phyloP scores from a whole-genome alignment of 1,284 basidiomycete genomes.

The Ceratobasidium sp. region DNA sequence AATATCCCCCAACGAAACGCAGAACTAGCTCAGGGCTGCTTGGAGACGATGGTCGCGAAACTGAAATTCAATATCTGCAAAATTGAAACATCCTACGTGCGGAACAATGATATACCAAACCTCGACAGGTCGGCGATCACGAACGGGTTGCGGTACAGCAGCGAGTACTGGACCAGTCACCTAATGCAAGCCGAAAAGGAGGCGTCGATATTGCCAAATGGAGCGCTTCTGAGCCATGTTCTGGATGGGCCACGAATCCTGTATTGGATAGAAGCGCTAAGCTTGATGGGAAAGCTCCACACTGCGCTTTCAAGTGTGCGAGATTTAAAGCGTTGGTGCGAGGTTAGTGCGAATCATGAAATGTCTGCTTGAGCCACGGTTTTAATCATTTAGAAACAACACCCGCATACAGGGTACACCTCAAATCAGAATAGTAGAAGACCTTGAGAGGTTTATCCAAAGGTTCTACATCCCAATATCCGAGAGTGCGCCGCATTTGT shows the following conservation, averaged over 20 bases:
- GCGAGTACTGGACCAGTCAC: slow-evolving; percentile 28
- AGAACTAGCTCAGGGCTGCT: slow-evolving; percentile 5
- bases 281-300: slow-evolving; percentile 10
- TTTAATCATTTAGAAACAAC: too few species aligned
- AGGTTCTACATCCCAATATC: not conserved
- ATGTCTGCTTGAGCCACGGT: too few species aligned
- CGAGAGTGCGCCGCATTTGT: not conserved
- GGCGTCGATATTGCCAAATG: not conserved
- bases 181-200: not conserved
- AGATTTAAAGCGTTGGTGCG: not conserved
- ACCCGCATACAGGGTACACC: too few species aligned
- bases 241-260: not conserved
- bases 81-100: not conserved
- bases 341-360: not conserved
- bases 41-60: not conserved
- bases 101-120: slow-evolving; percentile 26
- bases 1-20: not conserved
- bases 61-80: slow-evolving; percentile 32
- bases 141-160: slow-evolving; percentile 11
- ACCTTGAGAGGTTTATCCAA: not conserved
- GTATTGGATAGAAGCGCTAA: slow-evolving; percentile 41
- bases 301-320: not conserved
- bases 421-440: not conserved
- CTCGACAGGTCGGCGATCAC: slow-evolving; percentile 1
- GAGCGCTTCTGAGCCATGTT: not conserved